Base-by-base conservation (phyloP, 2,329 filamentous ascomycete genomes). In the Xylaria sp. region DNA sequence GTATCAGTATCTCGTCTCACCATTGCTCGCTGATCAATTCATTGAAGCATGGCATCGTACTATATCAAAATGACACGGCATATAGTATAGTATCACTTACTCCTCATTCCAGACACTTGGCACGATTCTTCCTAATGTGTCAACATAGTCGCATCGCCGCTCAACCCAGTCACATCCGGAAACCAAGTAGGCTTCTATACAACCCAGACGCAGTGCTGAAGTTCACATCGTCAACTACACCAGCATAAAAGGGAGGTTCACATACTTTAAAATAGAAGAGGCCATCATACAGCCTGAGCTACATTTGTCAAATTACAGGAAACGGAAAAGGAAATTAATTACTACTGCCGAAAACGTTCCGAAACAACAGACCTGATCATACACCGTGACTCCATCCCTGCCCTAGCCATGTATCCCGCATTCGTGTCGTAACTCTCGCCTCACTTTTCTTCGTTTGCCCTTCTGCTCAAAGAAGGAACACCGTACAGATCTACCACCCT, bases 311-410 rank as follows among this genome's bases (percentile, higher is more conserved):
- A 60, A 66, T 57, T 60, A 61, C 50, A 59, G 30, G 55, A 41
- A 67, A 65, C 36, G 7, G 60, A 52, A 45, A 68, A 65, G 12
- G 7, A 20, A 36, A 66, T 67, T 66, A 61, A 67, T 64, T 66
- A 61, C 48, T 61, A 5, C 52, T 63, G 45, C 45, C 13, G 57
- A 57, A 52, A 46, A 55, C 45, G 20, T 63, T 32, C 63, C 67
- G 57, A 53, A 66, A 53, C 18, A 36, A 55, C 63, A 67, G 41
- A 39, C 66, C 60, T 67, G 59, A 60, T 67, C 18, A 65, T 70
- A 69, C 69, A 69, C 66, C 66, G 12, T 46, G 66, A 68, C 68
- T 61, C 66, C 61, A 10, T 36, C 60, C 45, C 32, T 41, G 7
- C 28, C 66, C 32, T 60, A 60, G 48, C 52, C 56, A 62, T 68